phyloP scores from a whole-genome alignment of 2,329 filamentous ascomycete genomes.

The Aspergillus phoenicis region DNA sequence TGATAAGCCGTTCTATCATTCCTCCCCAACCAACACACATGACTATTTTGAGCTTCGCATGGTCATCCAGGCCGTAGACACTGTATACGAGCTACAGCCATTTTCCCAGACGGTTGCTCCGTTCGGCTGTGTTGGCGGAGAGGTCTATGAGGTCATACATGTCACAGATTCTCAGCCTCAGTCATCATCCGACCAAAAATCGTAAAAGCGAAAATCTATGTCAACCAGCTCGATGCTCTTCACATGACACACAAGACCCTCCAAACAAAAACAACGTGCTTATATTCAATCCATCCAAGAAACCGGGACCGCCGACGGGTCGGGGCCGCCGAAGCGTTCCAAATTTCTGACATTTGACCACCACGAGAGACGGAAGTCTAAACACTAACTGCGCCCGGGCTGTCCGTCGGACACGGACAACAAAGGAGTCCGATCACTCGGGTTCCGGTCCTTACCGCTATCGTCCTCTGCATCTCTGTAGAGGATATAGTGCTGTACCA shows the following conservation, averaged over 20 bases:
- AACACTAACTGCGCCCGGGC: slow-evolving; percentile 12
- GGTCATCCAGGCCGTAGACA: neutral
- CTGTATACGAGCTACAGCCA: neutral
- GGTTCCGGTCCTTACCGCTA: slow-evolving; percentile 21
- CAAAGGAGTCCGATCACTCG: slow-evolving; percentile 33
- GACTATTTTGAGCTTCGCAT: neutral
- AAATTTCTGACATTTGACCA: neutral
- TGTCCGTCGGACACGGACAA: slow-evolving; percentile 24
- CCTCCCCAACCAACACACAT: neutral
- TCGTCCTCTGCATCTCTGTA: slow-evolving; percentile 54
- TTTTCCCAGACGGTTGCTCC: neutral
- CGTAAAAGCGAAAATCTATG: neutral
- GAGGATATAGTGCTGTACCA: slow-evolving; percentile 83
- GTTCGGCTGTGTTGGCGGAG: neutral
- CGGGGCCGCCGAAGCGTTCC: neutral
- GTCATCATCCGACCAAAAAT: neutral
- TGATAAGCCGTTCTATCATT: neutral
- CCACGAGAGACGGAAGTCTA: slow-evolving; percentile 1
- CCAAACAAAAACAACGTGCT: neutral
- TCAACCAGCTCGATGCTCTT: neutral
- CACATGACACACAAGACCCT: neutral
- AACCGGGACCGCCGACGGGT: neutral
- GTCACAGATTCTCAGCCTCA: neutral
- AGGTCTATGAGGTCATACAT: slow-evolving; percentile 5
- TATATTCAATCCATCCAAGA: neutral